phyloP scores from a whole-genome alignment of 2,329 filamentous ascomycete genomes.

The Curvularia eragrostidis region DNA sequence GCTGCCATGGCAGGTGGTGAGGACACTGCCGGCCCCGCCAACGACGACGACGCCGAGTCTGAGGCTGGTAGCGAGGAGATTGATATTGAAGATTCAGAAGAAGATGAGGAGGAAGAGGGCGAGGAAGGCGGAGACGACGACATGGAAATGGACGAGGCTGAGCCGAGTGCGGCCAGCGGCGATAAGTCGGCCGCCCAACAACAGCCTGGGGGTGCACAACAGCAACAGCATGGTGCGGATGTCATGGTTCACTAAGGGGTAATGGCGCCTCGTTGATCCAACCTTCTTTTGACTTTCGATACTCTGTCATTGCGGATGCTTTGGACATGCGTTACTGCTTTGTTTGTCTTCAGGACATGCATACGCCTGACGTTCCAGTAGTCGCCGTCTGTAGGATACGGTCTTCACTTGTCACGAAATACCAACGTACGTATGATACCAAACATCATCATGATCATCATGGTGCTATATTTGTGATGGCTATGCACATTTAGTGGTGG shows the following conservation, averaged over 20 bases:
- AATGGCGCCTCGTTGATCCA: not conserved
- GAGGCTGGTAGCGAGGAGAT: conserved; percentile 81
- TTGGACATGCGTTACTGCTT: not conserved
- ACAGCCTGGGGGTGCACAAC: conserved; percentile 31
- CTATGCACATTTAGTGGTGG: not conserved
- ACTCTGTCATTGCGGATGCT: conserved; percentile 4
- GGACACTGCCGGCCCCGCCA: conserved; percentile 56
- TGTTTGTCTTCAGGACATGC: conserved; percentile 4
- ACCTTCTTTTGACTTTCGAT: conserved; percentile 1
- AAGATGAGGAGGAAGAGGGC: conserved; percentile 72
- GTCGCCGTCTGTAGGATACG: conserved; percentile 1
- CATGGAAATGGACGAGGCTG: conserved; percentile 65
- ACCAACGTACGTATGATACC: not conserved
- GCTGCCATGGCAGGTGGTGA: conserved; percentile 78
- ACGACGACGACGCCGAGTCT: conserved; percentile 71
- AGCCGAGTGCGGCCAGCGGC: conserved; percentile 43
- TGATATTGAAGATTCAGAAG: conserved; percentile 76
- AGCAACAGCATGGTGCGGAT: conserved; percentile 40
- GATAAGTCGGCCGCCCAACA: conserved; percentile 40
- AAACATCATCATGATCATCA: not conserved
- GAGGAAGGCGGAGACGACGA: conserved; percentile 63
- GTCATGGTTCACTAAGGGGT: conserved; percentile 51
- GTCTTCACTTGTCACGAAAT: conserved; percentile 10
- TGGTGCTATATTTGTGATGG: conserved; percentile 1
- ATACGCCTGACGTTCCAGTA: conserved; percentile 1